Evolutionary conservation across 768 basidiomycete species (phyloP), one percentile per base, ranked within the genome.

Genomic region (Russula dissimulans): DNA sequence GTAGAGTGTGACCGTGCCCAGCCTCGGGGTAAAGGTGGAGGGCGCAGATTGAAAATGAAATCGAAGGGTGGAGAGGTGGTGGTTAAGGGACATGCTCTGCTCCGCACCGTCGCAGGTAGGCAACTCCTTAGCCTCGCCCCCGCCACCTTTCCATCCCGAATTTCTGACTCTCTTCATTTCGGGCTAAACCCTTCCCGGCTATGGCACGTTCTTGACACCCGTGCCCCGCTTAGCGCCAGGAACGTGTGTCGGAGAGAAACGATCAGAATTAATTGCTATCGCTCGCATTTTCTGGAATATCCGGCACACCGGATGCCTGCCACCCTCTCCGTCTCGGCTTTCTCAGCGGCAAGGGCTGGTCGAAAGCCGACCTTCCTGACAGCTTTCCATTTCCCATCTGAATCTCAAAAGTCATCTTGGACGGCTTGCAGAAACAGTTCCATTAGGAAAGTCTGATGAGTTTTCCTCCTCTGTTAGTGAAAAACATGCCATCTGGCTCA

Each of bases 1-100:
- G 12, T 52, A 49, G 8, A 66, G 43, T 12, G 59, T 29, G 1
- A 61, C 26, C 1, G 39, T 58, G 34, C 65, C 63, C 5, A 64
- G 29, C 43, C 63, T 64, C 31, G 62, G 65, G 39, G 61, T 45
- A 50, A 66, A 60, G 43, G 50, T 48, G 48, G 54, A 42, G 5
- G 44, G 8, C 5, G 52, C 22, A 5, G 34, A 18, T 32, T 44
- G 45, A 41, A 65, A 26, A 39, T 61, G 44, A 52, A 66, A 65
- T 14, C 56, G 54, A 17, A 66, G 41, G 9, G 56, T 39, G 31
- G 63, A 47, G 29, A 53, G 51, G 9, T 53, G 51, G 22, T 3
- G 10, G 47, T 48, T 48, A 8, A 48, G 15, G 15, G 47, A 31
- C 47, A 48, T 48, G n/a, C 22, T 26, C 22, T 26, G 22, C 22